These are phyloP conservation scores for Eucalyptus tenuipes DNA, from an alignment of 345 rosid genomes.

Conservation along the genomic window DNA sequence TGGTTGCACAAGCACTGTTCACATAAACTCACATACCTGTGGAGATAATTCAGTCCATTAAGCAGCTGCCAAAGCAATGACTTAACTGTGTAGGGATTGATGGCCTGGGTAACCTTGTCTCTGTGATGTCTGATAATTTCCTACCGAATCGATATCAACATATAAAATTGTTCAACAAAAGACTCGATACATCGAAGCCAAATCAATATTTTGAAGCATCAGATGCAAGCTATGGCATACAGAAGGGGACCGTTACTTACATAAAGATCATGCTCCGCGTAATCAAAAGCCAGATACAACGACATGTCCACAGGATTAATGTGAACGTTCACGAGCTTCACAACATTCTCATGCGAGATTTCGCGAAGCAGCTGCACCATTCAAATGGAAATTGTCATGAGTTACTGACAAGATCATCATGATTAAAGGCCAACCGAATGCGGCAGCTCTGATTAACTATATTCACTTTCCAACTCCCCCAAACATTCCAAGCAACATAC, in stretches of 20 bases:
- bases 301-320: conserved; percentile 95
- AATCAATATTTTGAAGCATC: neutral
- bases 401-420: neutral
- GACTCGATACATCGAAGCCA: neutral
- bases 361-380: conserved; percentile 63
- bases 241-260: neutral
- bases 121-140: conserved; percentile 91
- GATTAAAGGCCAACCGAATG: neutral
- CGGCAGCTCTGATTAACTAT: neutral
- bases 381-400: neutral
- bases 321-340: conserved; percentile 97
- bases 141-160: neutral
- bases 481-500: neutral
- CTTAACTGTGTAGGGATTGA: conserved; percentile 80
- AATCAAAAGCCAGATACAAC: conserved; percentile 90
- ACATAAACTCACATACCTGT: conserved; percentile 9
- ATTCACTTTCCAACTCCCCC: neutral
- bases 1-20: neutral
- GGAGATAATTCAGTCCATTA: conserved; percentile 93
- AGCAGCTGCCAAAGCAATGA: conserved; percentile 98
- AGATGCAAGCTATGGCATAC: neutral
- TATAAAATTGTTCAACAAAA: neutral
- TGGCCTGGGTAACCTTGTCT: conserved; percentile 54
- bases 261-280: conserved; percentile 91
- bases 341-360: conserved; percentile 90